Evolutionary conservation across 345 rosid genomes (phyloP).

Genomic region (Corchorus olitorius): DNA sequence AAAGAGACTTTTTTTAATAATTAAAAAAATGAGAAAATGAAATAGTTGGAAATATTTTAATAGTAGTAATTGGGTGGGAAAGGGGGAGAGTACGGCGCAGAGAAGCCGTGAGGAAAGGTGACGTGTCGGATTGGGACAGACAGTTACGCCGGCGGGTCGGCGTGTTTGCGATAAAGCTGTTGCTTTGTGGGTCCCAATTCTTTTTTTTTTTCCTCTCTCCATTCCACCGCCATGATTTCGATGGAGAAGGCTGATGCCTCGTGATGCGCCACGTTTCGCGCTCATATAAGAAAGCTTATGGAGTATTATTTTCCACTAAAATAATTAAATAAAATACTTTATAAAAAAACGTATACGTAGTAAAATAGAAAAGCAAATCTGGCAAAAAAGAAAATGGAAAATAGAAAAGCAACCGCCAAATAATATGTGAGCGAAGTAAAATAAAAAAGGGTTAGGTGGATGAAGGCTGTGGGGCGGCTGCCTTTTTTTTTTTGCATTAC

Average conservation of each 20-base stretch:
- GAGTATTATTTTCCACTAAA: neutral
- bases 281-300: neutral
- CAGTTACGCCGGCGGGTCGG: conserved; percentile 38
- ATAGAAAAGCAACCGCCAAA: conserved; percentile 20
- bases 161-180: conserved; percentile 26
- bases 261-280: conserved; percentile 32
- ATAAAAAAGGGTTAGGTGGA: neutral
- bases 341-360: too few relatives aligned
- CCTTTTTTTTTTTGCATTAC: neutral
- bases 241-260: conserved; percentile 18
- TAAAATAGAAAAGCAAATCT: too few relatives aligned
- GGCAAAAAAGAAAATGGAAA: too few relatives aligned
- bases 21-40: neutral
- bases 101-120: conserved; percentile 19
- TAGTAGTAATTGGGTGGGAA: too few relatives aligned
- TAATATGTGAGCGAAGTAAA: neutral
- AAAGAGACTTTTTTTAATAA: neutral
- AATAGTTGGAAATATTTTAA: neutral
- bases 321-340: too few relatives aligned
- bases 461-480: conserved; percentile 36
- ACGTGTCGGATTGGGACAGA: conserved; percentile 40
- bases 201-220: neutral
- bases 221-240: neutral
- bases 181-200: conserved; percentile 17
- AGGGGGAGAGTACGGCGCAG: conserved; percentile 26